Evolutionary conservation across 805 yeast genomes (phyloP), one percentile per base, ranked within the genome.

Genomic region (Tetrapisispora iriomotensis): DNA sequence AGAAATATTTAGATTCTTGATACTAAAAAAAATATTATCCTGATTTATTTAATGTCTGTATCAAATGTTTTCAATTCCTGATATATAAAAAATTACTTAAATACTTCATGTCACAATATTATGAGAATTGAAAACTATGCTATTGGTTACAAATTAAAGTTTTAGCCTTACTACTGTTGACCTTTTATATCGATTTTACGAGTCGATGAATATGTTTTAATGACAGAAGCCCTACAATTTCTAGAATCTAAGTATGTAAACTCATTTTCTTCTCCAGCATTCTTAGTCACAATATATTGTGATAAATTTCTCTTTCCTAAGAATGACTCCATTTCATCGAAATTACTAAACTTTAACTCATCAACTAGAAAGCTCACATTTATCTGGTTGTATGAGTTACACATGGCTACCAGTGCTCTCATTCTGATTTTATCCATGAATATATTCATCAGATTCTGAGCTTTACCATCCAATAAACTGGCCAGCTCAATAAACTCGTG

Each of bases 121-220:
- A n/a, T n/a, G n/a, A n/a, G n/a, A n/a, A n/a, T n/a, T n/a, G n/a
- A n/a, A n/a, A n/a, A n/a, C n/a, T n/a, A n/a, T n/a, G n/a, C n/a
- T n/a, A n/a, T n/a, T n/a, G n/a, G n/a, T n/a, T n/a, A n/a, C n/a
- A n/a, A n/a, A n/a, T n/a, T 23, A 21, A 24, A n/a, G n/a, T n/a
- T n/a, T n/a, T n/a, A n/a, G n/a, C n/a, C n/a, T n/a, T n/a, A n/a
- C 25, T 41, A 49, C 30, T 45, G 45, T 61, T 88, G 96, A 1
- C 97, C 97, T 65, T 88, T 88, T 45, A 90, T 87, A 54, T 88
- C 96, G 12, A 88, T 77, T 53, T 70, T 79, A 43, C 65, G 73
- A 48, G 70, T 64, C 35, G 48, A 60, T 44, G 58, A 60, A 47
- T 60, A 66, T 35, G 53, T 64, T 45, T 43, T 57, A 44, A 63